These are phyloP conservation scores for Candida anglica DNA, from an alignment of 805 yeast species.

Conservation along the genomic window DNA sequence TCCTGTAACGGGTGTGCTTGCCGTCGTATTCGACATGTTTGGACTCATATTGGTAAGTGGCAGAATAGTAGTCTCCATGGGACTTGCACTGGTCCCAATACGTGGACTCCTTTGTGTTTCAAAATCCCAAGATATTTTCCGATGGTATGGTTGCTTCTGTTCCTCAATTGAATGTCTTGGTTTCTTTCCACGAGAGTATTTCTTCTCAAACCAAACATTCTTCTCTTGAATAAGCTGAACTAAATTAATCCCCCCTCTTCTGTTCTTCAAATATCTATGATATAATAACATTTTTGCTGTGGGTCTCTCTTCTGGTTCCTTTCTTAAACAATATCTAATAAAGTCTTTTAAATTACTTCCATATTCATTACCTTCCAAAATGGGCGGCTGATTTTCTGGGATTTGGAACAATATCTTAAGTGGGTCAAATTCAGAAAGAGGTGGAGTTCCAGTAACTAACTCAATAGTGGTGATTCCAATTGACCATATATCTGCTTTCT, in stretches of 20 bases:
- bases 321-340: constrained; percentile 60
- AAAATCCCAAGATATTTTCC: constrained; percentile 13
- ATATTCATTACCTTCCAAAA: constrained; percentile 39
- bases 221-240: constrained; percentile 38
- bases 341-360: constrained; percentile 61
- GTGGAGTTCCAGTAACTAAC: constrained; percentile 78
- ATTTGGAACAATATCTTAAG: constrained; percentile 71
- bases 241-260: constrained; percentile 23
- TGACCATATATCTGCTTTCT: constrained; percentile 94
- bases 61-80: constrained; percentile 6
- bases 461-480: constrained; percentile 91
- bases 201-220: constrained; percentile 23
- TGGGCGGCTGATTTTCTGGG: constrained; percentile 64
- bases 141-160: constrained; percentile 1
- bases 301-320: constrained; percentile 65
- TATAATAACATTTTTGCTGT: constrained; percentile 53
- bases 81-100: constrained; percentile 3
- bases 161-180: constrained; percentile 5
- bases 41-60: constrained; percentile 3
- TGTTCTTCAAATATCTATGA: constrained; percentile 45
- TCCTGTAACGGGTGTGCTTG: no score
- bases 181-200: constrained; percentile 3
- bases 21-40: constrained; percentile 6
- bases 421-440: constrained; percentile 69
- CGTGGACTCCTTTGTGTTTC: constrained; percentile 9